Evolutionary conservation across 805 yeast species (phyloP).

Genomic region (Candida andamanensis): DNA sequence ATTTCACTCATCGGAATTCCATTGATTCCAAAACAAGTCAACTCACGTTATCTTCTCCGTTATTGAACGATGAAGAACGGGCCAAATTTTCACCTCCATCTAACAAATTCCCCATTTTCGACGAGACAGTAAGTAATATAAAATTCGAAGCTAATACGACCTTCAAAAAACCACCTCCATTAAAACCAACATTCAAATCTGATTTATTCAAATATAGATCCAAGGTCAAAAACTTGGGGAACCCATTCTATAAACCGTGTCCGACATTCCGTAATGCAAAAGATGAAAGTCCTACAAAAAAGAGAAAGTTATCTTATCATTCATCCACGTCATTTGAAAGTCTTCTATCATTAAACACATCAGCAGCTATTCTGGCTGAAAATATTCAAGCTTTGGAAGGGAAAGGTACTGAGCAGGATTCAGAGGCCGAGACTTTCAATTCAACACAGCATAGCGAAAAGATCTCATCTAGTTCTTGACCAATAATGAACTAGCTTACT

Average conservation of each 20-base stretch:
- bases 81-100: conserved; percentile 1
- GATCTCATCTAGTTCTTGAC: too few species aligned
- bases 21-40: conserved; percentile 7
- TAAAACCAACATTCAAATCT: conserved; percentile 13
- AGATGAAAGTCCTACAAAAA: conserved; percentile 10
- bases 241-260: conserved; percentile 16
- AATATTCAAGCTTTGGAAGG: too few species aligned
- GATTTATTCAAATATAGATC: not conserved
- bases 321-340: conserved; percentile 9
- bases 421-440: too few species aligned
- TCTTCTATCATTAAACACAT: conserved; percentile 4
- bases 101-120: conserved; percentile 8
- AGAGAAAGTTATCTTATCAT: conserved; percentile 8
- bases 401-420: too few species aligned
- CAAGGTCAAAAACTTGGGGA: conserved; percentile 11
- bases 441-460: too few species aligned
- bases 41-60: conserved; percentile 20
- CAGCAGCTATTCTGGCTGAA: too few species aligned
- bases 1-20: conserved; percentile 8
- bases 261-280: conserved; percentile 3
- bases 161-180: conserved; percentile 18
- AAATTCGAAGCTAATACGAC: too few species aligned
- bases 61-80: conserved; percentile 12
- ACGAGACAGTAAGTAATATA: conserved; percentile 6
- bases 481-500: too few species aligned